Percentiles rank a stretch among this genome's conserved stretches.
phyloP scores from a whole-genome alignment of 257 asterid species.

The Solanum corneliomulleri region DNA sequence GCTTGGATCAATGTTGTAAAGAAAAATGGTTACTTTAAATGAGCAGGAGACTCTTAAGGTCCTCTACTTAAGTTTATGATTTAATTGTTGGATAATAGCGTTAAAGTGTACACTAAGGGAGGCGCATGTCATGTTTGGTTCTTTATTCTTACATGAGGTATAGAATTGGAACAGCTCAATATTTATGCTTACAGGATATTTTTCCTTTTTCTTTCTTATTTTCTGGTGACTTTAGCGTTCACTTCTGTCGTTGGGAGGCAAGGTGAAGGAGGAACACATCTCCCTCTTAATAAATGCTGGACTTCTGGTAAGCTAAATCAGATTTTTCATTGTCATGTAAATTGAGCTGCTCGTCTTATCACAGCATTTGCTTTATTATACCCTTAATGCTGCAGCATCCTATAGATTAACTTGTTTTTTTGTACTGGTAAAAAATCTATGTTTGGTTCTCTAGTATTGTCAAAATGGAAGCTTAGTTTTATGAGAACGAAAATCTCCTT shows the following conservation, averaged over 20 bases:
- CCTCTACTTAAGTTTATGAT: background rate
- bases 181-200: background rate
- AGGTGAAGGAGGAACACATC: slow-evolving; percentile 80
- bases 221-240: slow-evolving; percentile 42
- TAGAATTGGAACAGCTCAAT: background rate
- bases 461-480: background rate
- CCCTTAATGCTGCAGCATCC: background rate
- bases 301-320: slow-evolving; percentile 54
- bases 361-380: background rate
- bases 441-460: background rate
- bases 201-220: background rate
- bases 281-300: slow-evolving; percentile 81
- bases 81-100: background rate
- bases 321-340: background rate
- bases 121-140: background rate
- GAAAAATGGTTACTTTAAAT: background rate
- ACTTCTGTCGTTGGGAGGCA: slow-evolving; percentile 77
- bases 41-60: background rate
- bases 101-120: background rate
- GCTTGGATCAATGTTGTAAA: background rate
- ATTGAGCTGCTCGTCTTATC: background rate
- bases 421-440: background rate
- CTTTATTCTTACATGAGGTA: background rate
- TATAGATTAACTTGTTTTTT: background rate
- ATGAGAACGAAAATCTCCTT: background rate